Percentiles rank a stretch among this genome's conserved stretches.
Evolutionary conservation across 768 basidiomycete species (phyloP).

Genomic region (Termitomyces titanicus): DNA sequence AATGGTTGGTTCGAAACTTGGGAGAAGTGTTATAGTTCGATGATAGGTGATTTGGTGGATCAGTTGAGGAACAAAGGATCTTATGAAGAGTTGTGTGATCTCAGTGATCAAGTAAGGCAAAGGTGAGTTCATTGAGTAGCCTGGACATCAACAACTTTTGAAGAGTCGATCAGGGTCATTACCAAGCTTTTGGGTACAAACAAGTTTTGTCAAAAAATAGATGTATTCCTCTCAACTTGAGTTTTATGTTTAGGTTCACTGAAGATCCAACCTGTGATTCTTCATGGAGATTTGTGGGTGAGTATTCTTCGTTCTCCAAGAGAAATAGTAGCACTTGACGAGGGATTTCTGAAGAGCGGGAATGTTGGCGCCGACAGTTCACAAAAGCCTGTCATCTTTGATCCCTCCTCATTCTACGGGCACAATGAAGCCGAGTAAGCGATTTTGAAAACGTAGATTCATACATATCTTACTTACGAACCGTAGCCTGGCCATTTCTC

Average conservation of each 20-base stretch:
- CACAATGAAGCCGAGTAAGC: slow-evolving; percentile 81
- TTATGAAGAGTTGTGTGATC: slow-evolving; percentile 43
- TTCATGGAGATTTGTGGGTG: slow-evolving; percentile 85
- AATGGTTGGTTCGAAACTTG: slow-evolving; percentile 76
- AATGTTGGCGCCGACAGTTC: slow-evolving; percentile 59
- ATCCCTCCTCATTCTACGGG: slow-evolving; percentile 76
- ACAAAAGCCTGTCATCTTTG: slow-evolving; percentile 67
- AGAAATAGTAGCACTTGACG: not conserved
- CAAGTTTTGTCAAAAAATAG: not conserved
- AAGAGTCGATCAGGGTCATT: slow-evolving; percentile 51
- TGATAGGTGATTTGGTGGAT: slow-evolving; percentile 56
- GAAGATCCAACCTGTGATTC: slow-evolving; percentile 57
- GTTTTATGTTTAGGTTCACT: slow-evolving; percentile 34
- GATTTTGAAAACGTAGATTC: no score
- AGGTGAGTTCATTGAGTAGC: slow-evolving; percentile 30
- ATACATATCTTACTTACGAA: not conserved
- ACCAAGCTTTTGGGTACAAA: slow-evolving; percentile 56
- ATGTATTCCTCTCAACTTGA: not conserved
- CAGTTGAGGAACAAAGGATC: slow-evolving; percentile 39
- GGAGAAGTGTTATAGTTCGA: slow-evolving; percentile 62
- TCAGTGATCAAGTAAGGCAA: slow-evolving; percentile 46
- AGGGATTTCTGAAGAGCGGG: slow-evolving; percentile 48
- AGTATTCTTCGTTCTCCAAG: slow-evolving; percentile 12
- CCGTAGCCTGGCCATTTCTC: slow-evolving; percentile 66
- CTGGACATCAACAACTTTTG: not conserved